phyloP scores from a whole-genome alignment of 768 basidiomycete species.

The Boletus pseudo-olivaceus region DNA sequence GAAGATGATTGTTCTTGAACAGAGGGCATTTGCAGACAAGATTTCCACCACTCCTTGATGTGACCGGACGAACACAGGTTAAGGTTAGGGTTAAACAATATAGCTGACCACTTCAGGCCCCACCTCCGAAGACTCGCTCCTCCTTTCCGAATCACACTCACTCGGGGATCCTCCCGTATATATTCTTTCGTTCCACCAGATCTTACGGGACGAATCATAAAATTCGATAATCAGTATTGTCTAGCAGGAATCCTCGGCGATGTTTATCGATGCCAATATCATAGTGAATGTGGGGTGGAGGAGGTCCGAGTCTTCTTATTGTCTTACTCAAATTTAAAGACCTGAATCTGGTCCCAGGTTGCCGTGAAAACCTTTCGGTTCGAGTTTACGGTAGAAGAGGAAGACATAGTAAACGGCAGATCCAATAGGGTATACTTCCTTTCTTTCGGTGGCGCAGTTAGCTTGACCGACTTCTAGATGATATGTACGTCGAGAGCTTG shows the following conservation, averaged over 20 bases:
- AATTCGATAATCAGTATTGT: background rate
- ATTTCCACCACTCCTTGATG: background rate
- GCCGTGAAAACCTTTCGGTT: constrained; percentile 12
- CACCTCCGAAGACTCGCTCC: background rate
- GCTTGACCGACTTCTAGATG: constrained; percentile 2
- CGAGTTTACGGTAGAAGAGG: background rate
- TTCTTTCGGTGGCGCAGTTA: background rate
- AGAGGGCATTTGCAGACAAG: constrained; percentile 21
- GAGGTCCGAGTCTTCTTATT: background rate
- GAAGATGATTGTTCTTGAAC: constrained; percentile 18
- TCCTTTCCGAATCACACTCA: background rate
- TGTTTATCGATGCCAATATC: constrained; percentile 3
- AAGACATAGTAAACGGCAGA: background rate
- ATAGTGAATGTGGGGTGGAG: background rate
- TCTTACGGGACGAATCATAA: constrained; percentile 1
- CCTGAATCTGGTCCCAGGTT: background rate
- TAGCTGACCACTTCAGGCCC: too few species aligned
- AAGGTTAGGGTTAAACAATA: constrained; percentile 13
- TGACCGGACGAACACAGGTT: background rate
- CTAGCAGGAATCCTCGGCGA: constrained; percentile 4
- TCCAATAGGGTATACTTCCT: background rate
- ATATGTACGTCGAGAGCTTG: constrained; percentile 13
- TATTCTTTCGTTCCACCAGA: background rate
- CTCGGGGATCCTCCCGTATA: background rate
- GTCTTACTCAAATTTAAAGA: background rate